Evolutionary conservation across 202 grass and related monocot genomes (phyloP), one percentile per base, ranked within the genome.

Genomic region (Bolboschoenoplectus hybrid): DNA sequence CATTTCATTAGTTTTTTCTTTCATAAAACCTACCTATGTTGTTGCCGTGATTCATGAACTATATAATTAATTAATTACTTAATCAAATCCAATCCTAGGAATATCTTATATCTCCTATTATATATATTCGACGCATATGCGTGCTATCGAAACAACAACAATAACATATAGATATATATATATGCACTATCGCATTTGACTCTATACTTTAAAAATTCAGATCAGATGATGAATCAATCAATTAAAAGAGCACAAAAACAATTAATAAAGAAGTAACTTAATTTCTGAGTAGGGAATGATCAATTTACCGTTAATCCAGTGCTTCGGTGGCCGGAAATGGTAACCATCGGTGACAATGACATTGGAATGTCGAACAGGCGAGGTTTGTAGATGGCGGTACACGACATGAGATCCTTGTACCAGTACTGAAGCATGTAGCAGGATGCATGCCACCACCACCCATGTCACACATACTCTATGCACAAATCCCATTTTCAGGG

Each of bases 251-350:
- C 35, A 14, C 1, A 53, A 19, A 86, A 50, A 83, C 16, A 19
- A 12, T 47, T 40, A 35, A 43, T 36, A 7, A n/a, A 26, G 8
- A 4, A 26, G 26, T 4, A 46, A 49, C 1, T 14, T 1, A 69
- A 64, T 6, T 9, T 58, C 47, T 52, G 71, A 65, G 66, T 41
- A 38, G 20, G 16, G 19, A 56, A 51, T 49, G 11, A 35, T 26
- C 0, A 17, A 81, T 73, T 7, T 84, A 97, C 94, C 94, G 57
- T 97, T 94, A 84, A 97, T 97, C 94, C 94, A 97, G 49, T 97
- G 84, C 67, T 78, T 74, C 9, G 94, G 90, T 2, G 94, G 94
- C 61, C 89, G 92, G 73, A 97, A 97, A 81, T 97, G 94, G 47
- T 86, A 97, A 36, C 90, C 89, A 5, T 90, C 83, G 7, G 76